These are phyloP conservation scores for Sicyos edulis DNA, from an alignment of 306 rosid genomes.

Conservation along the genomic window DNA sequence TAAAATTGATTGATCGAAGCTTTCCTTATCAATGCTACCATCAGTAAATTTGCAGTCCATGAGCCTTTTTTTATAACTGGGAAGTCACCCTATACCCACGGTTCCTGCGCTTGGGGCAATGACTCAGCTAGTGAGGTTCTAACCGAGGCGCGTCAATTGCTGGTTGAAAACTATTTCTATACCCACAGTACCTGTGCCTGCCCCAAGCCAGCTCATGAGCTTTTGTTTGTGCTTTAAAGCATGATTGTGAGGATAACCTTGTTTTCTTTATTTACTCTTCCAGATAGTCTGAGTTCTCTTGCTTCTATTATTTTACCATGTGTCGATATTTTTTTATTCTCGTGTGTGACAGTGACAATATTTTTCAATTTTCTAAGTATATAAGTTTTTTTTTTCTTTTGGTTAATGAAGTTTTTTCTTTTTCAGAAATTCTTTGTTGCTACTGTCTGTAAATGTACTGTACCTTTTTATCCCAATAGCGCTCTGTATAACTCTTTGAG, in stretches of 20 bases:
- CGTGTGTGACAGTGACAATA: background rate
- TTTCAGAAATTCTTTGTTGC: background rate
- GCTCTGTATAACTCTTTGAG: background rate
- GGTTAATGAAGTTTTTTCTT: background rate
- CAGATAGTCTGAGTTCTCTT: background rate
- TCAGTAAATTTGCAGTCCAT: background rate
- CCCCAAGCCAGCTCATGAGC: background rate
- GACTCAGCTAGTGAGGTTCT: too few species aligned
- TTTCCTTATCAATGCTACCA: background rate
- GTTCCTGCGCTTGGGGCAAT: too few species aligned
- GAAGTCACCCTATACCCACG: too few species aligned
- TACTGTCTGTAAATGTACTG: background rate
- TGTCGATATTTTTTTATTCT: background rate
- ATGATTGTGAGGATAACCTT: background rate
- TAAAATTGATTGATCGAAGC: constrained; percentile 14
- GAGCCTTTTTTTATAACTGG: background rate
- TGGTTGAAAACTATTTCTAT: too few species aligned
- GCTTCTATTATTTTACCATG: background rate
- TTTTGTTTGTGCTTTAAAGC: background rate
- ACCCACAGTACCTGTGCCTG: too few species aligned
- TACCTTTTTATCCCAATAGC: background rate
- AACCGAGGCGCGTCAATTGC: too few species aligned
- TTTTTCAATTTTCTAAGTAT: background rate
- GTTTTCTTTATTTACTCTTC: background rate
- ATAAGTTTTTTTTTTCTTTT: background rate